These are phyloP conservation scores for Mycena leptocephala DNA, from an alignment of 768 basidiomycete genomes.

Conservation along the genomic window DNA sequence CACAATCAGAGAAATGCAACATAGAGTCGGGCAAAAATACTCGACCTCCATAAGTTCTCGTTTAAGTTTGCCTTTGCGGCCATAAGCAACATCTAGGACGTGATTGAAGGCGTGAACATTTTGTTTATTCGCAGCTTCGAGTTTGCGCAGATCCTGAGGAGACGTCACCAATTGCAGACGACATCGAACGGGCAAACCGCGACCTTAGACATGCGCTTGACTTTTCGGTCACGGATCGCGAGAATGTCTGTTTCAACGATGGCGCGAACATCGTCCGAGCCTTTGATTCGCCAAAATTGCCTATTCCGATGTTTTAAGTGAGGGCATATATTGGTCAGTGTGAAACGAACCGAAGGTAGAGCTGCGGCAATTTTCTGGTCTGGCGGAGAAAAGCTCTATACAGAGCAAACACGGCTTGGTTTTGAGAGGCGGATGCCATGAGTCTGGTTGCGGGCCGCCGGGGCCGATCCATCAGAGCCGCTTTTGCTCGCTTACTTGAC, in stretches of 20 bases:
- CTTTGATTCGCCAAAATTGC: constrained; percentile 76
- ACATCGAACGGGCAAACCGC: background rate
- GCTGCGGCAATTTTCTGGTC: constrained; percentile 57
- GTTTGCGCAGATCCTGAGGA: constrained; percentile 66
- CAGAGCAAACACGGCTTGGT: constrained; percentile 46
- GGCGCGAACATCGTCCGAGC: constrained; percentile 70
- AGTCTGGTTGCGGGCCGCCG: background rate
- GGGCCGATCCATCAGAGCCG: background rate
- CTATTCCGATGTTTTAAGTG: constrained; percentile 50
- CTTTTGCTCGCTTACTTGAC: constrained; percentile 6
- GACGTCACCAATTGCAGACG: background rate
- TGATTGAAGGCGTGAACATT: constrained; percentile 66
- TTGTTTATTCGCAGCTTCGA: constrained; percentile 71
- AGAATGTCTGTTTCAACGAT: constrained; percentile 54
- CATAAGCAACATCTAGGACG: constrained; percentile 82
- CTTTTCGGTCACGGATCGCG: constrained; percentile 54
- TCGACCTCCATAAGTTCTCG: constrained; percentile 80
- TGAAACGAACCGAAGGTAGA: constrained; percentile 58
- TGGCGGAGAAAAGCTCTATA: constrained; percentile 62
- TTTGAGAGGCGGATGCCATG: constrained; percentile 15
- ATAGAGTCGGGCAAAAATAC: background rate
- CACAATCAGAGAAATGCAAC: background rate
- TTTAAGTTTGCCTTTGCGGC: constrained; percentile 79
- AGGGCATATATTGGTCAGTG: background rate
- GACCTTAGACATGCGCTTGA: constrained; percentile 71